Evolutionary conservation across 768 basidiomycete genomes (phyloP), one percentile per base, ranked within the genome.

Genomic region (Termitomyces sp.): DNA sequence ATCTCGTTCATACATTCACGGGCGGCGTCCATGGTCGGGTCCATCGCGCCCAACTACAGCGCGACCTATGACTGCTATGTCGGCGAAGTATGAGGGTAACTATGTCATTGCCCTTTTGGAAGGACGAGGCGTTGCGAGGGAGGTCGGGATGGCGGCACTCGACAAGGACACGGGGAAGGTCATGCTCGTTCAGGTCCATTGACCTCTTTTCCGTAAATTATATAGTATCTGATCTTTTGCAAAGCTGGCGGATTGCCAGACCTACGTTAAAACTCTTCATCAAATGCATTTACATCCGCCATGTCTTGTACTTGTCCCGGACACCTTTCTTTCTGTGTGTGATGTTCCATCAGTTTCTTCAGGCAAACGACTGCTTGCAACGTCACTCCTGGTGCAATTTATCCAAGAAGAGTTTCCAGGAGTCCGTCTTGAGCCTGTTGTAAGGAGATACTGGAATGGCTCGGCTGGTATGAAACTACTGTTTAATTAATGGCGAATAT

Each of bases 61-160:
- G 5, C 81, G 88, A 25, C 88, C 89, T 8, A 79, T 81, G 45
- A 91, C 89, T 0, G 75, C 84, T 14, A 79, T 74, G 3, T 87
- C 87, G 5, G 76, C 76, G 16, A 72, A 76, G 27, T 74, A 77
- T 43, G 88, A 90, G 59, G 79, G 77, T 0, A 85, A 73, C 55
- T 85, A 84, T 65, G 72, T 89, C 3, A 74, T 89, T 27, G 85
- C 90, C 2, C 69, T 92, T 19, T 71, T 92, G 27, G 90, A 93
- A 70, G 88, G 89, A 11, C 76, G 90, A 25, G 89, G 90, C 1
- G 76, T 91, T 28, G 86, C 86, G 0, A 76, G 88, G 53, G 94
- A 96, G 66, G 83, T 96, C 9, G 94, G 94, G 3, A 83, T 97
- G 32, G 93, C 91, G 0, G 89, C 89, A 0, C 77, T 94, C n/a